phyloP scores from a whole-genome alignment of 306 rosid species.

The Oxytropis ochrocephala region DNA sequence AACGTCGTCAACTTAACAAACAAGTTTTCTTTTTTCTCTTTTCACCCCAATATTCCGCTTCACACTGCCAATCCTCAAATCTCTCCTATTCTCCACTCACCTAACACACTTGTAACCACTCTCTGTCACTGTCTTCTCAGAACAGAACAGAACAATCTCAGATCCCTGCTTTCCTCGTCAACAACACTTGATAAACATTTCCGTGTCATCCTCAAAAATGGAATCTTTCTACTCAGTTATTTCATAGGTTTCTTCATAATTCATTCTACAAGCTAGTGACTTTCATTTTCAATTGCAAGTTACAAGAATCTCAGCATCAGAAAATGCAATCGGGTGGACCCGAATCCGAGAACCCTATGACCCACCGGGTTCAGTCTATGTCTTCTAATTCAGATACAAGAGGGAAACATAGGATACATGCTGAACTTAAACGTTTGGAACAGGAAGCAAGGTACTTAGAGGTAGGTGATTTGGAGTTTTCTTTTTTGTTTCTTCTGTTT shows the following conservation, averaged over 20 bases:
- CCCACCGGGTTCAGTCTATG: conserved; percentile 63
- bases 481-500: neutral
- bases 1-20: conserved; percentile 7
- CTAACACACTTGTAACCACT: neutral
- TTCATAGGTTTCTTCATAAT: conserved; percentile 6
- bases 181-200: conserved; percentile 40
- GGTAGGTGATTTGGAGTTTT: conserved; percentile 41
- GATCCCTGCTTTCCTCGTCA: conserved; percentile 35
- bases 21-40: neutral
- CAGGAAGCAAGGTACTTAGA: conserved; percentile 87
- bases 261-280: conserved; percentile 17
- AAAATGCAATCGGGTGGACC: conserved; percentile 70
- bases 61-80: neutral
- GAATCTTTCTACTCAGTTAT: conserved; percentile 18
- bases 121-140: conserved; percentile 8
- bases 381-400: conserved; percentile 61
- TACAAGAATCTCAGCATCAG: conserved; percentile 10
- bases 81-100: conserved; percentile 6
- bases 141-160: conserved; percentile 1
- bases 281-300: neutral
- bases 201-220: conserved; percentile 44
- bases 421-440: conserved; percentile 84
- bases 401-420: conserved; percentile 92
- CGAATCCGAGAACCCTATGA: conserved; percentile 51
- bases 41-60: conserved; percentile 2